phyloP scores from a whole-genome alignment of 345 rosid genomes.

The Gossypium turneri region DNA sequence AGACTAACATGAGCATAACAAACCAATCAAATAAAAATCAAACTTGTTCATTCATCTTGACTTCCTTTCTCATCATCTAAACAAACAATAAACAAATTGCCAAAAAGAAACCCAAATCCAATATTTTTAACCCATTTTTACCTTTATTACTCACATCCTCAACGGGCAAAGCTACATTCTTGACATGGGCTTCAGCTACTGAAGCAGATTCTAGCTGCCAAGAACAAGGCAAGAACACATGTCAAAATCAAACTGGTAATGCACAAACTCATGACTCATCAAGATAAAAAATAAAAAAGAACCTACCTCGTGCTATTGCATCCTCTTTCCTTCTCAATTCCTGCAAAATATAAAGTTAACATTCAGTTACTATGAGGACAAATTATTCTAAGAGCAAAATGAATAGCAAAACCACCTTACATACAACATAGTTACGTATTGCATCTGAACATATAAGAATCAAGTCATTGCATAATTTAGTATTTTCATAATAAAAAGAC shows the following conservation, averaged over 20 bases:
- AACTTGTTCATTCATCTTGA: too few species aligned
- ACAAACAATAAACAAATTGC: too few species aligned
- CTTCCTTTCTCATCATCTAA: too few species aligned
- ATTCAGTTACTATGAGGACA: not conserved
- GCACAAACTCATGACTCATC: constrained; percentile 9
- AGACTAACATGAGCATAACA: too few species aligned
- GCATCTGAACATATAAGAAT: not conserved
- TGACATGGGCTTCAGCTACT: too few species aligned
- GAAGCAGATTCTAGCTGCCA: constrained; percentile 64
- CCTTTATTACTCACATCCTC: too few species aligned
- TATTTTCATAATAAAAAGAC: not conserved
- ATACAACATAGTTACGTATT: not conserved
- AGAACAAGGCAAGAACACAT: constrained; percentile 23
- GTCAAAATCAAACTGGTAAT: constrained; percentile 9
- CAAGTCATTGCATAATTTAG: constrained; percentile 3
- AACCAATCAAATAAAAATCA: too few species aligned
- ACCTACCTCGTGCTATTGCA: constrained; percentile 53
- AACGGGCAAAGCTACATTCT: too few species aligned
- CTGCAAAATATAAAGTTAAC: not conserved
- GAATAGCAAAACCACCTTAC: not conserved
- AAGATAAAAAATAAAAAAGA: not conserved
- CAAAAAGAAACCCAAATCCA: too few species aligned
- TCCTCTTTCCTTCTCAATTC: too few species aligned
- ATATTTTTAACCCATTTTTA: too few species aligned
- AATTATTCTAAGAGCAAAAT: constrained; percentile 5